Percentiles rank a stretch among this genome's conserved stretches.
Evolutionary conservation across 768 basidiomycete species (phyloP).

Genomic region (Leccinellum luteum): DNA sequence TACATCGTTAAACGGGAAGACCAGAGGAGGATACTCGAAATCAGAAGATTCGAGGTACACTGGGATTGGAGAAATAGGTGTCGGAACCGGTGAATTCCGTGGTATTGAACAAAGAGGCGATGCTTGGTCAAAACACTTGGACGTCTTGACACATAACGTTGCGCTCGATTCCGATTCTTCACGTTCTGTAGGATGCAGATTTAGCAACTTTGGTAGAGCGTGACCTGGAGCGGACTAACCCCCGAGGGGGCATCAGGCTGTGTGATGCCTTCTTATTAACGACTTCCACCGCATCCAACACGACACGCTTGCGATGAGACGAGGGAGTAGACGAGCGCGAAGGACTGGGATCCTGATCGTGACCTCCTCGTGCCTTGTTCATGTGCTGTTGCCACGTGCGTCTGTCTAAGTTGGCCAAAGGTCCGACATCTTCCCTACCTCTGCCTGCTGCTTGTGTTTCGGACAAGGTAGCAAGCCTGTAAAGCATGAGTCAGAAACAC

Average conservation of each 20-base stretch:
- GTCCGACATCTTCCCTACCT: no score
- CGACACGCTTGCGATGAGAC: background rate
- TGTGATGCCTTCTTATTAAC: no score
- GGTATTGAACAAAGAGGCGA: background rate
- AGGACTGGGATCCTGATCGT: background rate
- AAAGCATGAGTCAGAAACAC: no score
- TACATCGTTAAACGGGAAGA: background rate
- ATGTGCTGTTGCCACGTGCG: background rate
- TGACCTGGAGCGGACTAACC: background rate
- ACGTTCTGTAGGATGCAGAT: background rate
- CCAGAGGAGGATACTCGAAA: background rate
- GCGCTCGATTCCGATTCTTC: background rate
- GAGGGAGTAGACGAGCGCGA: background rate
- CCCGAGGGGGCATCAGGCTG: no score
- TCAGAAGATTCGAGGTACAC: slow-evolving; percentile 6
- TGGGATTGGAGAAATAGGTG: slow-evolving; percentile 4
- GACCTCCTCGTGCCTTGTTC: background rate
- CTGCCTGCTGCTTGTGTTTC: no score
- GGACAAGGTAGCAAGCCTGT: no score
- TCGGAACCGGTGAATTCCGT: background rate
- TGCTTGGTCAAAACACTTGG: slow-evolving; percentile 19
- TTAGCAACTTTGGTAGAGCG: background rate
- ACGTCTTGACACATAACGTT: slow-evolving; percentile 3
- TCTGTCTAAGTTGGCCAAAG: no score
- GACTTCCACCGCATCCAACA: slow-evolving; percentile 22